Evolutionary conservation across 2,329 filamentous ascomycete species (phyloP).

Genomic region (Aspergillus aculeatinus): DNA sequence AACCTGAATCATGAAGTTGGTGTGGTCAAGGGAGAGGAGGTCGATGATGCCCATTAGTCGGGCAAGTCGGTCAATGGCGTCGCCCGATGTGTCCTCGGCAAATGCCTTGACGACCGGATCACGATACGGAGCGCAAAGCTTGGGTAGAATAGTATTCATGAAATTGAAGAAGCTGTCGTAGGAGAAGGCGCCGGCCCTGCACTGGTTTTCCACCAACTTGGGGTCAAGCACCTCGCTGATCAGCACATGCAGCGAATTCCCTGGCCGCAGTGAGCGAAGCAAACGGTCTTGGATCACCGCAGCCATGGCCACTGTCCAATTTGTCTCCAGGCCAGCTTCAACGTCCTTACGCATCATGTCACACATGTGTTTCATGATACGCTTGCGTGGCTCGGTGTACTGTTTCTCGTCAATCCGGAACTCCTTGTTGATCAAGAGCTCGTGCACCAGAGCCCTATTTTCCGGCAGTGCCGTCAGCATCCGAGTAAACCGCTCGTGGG

Average conservation of each 20-base stretch:
- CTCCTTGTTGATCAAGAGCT: constrained; percentile 63
- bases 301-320: constrained; percentile 67
- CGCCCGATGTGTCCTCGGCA: constrained; percentile 50
- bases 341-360: constrained; percentile 59
- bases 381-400: constrained; percentile 53
- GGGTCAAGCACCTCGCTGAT: constrained; percentile 63
- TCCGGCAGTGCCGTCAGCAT: constrained; percentile 61
- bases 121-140: constrained; percentile 64
- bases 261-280: constrained; percentile 57
- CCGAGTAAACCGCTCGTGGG: constrained; percentile 47
- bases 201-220: constrained; percentile 57
- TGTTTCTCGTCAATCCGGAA: constrained; percentile 57
- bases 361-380: constrained; percentile 60
- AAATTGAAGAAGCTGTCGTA: constrained; percentile 65
- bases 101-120: constrained; percentile 60
- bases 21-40: constrained; percentile 62
- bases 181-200: constrained; percentile 60
- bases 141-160: constrained; percentile 61
- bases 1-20: constrained; percentile 64
- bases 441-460: constrained; percentile 63
- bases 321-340: constrained; percentile 53
- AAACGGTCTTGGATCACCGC: constrained; percentile 63
- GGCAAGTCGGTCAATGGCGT: constrained; percentile 64
- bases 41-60: constrained; percentile 64
- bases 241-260: constrained; percentile 60